Conservation (phyloP, 257 asterid species). For the Eucommia ulmoides region DNA sequence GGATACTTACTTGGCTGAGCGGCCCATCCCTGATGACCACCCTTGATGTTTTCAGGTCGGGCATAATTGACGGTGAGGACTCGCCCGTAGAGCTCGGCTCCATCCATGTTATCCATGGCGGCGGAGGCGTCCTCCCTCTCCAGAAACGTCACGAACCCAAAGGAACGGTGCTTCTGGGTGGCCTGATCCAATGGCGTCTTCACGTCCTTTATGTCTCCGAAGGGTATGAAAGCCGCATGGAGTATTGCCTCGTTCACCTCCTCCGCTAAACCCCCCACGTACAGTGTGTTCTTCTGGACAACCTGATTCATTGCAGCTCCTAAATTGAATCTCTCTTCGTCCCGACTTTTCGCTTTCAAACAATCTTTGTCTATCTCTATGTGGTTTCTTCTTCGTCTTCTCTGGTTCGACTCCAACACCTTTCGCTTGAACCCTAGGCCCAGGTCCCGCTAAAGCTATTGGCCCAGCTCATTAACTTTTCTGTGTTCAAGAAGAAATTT, state of each 20-base stretch:
- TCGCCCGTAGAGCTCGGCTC: slow-evolving; percentile 94
- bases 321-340: too few species aligned
- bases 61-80: slow-evolving; percentile 92
- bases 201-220: slow-evolving; percentile 92
- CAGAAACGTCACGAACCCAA: slow-evolving; percentile 88
- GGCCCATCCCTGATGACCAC: slow-evolving; percentile 97
- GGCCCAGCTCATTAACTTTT: too few species aligned
- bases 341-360: too few species aligned
- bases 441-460: too few species aligned
- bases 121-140: slow-evolving; percentile 88
- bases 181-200: slow-evolving; percentile 93
- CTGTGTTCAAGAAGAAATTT: too few species aligned
- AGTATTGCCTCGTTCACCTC: slow-evolving; percentile 79
- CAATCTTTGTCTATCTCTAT: too few species aligned
- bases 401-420: too few species aligned
- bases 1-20: slow-evolving; percentile 76
- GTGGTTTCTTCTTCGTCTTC: too few species aligned
- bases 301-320: slow-evolving; percentile 57
- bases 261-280: slow-evolving; percentile 91
- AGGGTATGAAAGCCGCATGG: slow-evolving; percentile 87
- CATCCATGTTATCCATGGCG: slow-evolving; percentile 98
- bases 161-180: slow-evolving; percentile 90
- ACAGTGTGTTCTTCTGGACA: slow-evolving; percentile 91
- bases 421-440: too few species aligned
- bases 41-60: slow-evolving; percentile 86